These are phyloP conservation scores for Elsinoe necatrix DNA, from an alignment of 2,329 filamentous ascomycete genomes.

Conservation along the genomic window DNA sequence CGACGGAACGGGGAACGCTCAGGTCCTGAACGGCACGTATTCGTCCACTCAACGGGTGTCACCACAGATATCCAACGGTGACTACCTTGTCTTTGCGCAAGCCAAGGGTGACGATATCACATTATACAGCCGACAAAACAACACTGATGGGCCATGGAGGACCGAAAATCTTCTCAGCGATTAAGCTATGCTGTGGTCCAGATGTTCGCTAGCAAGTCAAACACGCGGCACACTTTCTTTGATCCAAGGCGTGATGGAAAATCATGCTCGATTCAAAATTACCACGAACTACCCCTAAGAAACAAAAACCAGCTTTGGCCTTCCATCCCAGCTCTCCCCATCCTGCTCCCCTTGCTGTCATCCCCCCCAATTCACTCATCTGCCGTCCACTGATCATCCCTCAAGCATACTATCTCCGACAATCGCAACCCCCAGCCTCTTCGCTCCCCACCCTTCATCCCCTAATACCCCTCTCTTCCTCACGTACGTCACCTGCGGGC, in stretches of 20 bases:
- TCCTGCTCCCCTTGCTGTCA: not conserved
- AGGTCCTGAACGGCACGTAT: conserved; percentile 33
- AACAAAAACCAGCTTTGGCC: not conserved
- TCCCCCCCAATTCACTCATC: not conserved
- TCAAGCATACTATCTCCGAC: conserved; percentile 7
- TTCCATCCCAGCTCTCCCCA: not conserved
- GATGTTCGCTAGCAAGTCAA: too few species aligned
- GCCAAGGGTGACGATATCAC: not conserved
- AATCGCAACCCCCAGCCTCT: not conserved
- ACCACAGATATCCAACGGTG: not conserved
- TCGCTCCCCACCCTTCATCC: conserved; percentile 5
- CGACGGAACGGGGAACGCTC: conserved; percentile 24
- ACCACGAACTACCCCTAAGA: not conserved
- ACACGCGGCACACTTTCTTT: too few species aligned
- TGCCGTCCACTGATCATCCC: conserved; percentile 3
- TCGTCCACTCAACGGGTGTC: too few species aligned
- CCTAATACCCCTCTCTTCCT: conserved; percentile 11
- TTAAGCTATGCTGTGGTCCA: too few species aligned
- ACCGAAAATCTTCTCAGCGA: too few species aligned
- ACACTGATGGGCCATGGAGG: not conserved
- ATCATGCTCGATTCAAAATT: not conserved
- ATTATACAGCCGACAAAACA: not conserved
- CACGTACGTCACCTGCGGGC: conserved; percentile 13
- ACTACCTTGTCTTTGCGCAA: not conserved
- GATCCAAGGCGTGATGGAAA: not conserved